Evolutionary conservation across 2,329 filamentous ascomycete genomes (phyloP).

Genomic region (Aspergillus luchuensis): DNA sequence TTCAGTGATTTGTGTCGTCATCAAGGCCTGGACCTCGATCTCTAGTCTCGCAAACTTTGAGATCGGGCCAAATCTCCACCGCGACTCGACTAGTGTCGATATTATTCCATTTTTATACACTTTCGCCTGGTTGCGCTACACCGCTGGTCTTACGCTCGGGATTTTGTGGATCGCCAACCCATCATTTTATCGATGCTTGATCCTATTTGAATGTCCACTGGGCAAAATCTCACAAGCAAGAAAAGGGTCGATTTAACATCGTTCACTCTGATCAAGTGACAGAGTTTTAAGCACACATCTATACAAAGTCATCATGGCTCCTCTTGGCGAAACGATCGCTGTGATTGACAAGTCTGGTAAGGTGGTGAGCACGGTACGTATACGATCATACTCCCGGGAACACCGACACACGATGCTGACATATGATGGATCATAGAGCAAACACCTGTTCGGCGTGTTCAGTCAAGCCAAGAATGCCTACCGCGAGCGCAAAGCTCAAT

Average conservation of each 20-base stretch:
- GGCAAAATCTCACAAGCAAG: conserved; percentile 1
- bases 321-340: conserved; percentile 71
- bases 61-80: conserved; percentile 24
- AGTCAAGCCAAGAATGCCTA: conserved; percentile 90
- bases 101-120: conserved; percentile 16
- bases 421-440: conserved; percentile 62
- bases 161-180: conserved; percentile 10
- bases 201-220: conserved; percentile 17
- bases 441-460: conserved; percentile 86
- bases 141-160: conserved; percentile 22
- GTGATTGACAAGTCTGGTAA: conserved; percentile 91
- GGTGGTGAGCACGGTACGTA: conserved; percentile 79
- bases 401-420: conserved; percentile 13
- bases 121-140: conserved; percentile 19
- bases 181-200: conserved; percentile 15
- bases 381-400: background rate
- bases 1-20: background rate
- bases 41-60: conserved; percentile 7
- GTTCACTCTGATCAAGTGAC: background rate
- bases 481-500: conserved; percentile 79
- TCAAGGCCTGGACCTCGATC: conserved; percentile 16
- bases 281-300: too few relatives aligned
- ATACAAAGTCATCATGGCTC: conserved; percentile 27
- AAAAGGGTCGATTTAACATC: background rate
- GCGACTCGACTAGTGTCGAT: conserved; percentile 17